Percentiles rank a stretch among this genome's conserved stretches.
Conservation (phyloP, 75 land plant genomes). For the Gnetum montanum region DNA sequence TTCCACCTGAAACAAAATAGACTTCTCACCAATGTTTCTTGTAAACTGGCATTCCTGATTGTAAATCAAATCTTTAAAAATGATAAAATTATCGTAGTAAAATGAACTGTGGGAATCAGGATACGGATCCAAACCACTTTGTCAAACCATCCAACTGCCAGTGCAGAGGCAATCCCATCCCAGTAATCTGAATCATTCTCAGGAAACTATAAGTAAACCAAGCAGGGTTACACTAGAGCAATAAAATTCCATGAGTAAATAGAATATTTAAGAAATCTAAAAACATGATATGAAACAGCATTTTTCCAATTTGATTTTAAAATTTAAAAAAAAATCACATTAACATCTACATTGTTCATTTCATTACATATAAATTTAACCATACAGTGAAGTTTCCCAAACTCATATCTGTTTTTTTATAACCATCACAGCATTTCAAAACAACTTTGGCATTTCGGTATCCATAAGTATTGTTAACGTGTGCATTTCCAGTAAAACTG, state of each 20-base stretch:
- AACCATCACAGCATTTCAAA: too few relatives aligned
- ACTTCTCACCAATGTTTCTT: too few relatives aligned
- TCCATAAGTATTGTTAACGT: too few relatives aligned
- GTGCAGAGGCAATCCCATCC: slow-evolving; percentile 78
- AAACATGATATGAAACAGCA: too few relatives aligned
- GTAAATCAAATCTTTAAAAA: neutral
- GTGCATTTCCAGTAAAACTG: too few relatives aligned
- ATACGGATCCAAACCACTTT: slow-evolving; percentile 48
- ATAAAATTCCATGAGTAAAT: neutral
- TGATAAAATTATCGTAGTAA: neutral
- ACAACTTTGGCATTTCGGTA: too few relatives aligned
- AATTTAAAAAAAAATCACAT: neutral
- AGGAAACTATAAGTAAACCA: slow-evolving; percentile 39
- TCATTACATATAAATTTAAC: too few relatives aligned
- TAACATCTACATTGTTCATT: neutral
- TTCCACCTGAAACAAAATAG: slow-evolving; percentile 57
- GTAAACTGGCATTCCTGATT: too few relatives aligned
- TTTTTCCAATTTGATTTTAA: too few relatives aligned
- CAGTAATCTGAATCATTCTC: slow-evolving; percentile 87
- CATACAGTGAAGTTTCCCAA: too few relatives aligned
- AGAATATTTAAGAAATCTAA: too few relatives aligned
- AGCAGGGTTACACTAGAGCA: neutral
- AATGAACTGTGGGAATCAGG: neutral
- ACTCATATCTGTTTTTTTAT: too few relatives aligned
- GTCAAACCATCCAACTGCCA: slow-evolving; percentile 92